Conservation (phyloP, 108 stramenopile genomes). For the Nannochloropsis granulata region DNA sequence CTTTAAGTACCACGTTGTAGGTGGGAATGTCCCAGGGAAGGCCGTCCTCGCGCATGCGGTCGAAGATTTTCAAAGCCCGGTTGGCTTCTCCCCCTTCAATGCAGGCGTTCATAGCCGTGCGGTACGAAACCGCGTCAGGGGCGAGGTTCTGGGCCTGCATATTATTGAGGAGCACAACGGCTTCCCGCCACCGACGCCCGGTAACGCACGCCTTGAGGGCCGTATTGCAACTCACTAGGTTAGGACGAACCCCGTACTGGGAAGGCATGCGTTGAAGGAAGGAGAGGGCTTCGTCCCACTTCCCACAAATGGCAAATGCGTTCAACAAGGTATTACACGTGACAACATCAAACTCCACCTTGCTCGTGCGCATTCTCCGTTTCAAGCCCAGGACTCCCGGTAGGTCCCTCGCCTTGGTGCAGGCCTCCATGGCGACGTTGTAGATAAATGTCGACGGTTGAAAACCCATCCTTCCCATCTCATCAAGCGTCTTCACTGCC, state of each 20-base stretch:
- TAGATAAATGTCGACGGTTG: not conserved
- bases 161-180: not conserved
- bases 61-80: slow-evolving; percentile 8
- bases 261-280: not conserved
- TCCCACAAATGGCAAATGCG: not conserved
- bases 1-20: slow-evolving; percentile 19
- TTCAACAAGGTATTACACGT: not conserved
- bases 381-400: not conserved
- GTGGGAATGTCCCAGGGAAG: slow-evolving; percentile 6
- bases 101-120: slow-evolving; percentile 13
- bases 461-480: not conserved
- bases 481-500: not conserved
- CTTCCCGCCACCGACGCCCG: not conserved
- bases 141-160: not conserved
- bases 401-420: not conserved
- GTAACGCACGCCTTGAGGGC: not conserved
- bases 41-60: slow-evolving; percentile 16
- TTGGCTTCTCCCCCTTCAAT: slow-evolving; percentile 1
- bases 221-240: not conserved
- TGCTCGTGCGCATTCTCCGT: not conserved
- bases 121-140: slow-evolving; percentile 6
- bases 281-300: not conserved
- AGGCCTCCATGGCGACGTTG: not conserved
- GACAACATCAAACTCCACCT: not conserved
- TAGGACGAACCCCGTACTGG: not conserved